Conservation (phyloP, 2,329 filamentous ascomycete species). For the Diplodia corticola region DNA sequence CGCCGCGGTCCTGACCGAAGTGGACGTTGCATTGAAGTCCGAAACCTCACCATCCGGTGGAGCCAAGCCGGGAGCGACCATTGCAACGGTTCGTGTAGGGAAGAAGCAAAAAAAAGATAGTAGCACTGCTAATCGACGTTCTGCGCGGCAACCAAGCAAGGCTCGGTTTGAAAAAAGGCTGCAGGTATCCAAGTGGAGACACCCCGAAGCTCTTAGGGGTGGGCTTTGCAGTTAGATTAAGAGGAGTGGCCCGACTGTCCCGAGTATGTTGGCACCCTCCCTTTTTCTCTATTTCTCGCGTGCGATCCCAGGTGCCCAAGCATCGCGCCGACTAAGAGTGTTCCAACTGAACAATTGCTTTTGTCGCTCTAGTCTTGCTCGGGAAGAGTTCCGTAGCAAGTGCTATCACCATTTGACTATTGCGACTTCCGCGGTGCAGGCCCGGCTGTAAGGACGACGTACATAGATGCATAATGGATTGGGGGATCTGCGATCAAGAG, state of each 20-base stretch:
- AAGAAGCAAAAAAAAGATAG: too few species aligned
- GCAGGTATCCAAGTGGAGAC: background rate
- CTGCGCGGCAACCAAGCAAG: background rate
- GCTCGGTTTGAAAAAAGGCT: background rate
- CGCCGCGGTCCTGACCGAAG: constrained; percentile 33
- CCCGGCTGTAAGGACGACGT: background rate
- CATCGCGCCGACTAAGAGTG: background rate
- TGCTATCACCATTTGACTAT: background rate
- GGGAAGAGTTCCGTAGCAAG: background rate
- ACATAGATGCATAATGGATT: background rate
- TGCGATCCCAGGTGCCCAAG: background rate
- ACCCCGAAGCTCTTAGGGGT: background rate
- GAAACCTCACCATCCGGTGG: constrained; percentile 27
- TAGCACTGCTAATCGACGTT: background rate
- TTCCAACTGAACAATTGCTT: background rate
- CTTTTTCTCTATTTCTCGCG: background rate
- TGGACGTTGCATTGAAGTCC: constrained; percentile 28
- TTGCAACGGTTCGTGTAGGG: background rate
- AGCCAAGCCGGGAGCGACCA: constrained; percentile 18
- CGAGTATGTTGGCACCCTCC: background rate
- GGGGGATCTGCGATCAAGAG: background rate
- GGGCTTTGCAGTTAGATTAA: background rate
- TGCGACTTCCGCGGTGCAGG: background rate
- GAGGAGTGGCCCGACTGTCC: background rate
- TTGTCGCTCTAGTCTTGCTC: background rate